Evolutionary conservation across 768 basidiomycete species (phyloP), one percentile per base, ranked within the genome.

Genomic region (Inosperma sp.): DNA sequence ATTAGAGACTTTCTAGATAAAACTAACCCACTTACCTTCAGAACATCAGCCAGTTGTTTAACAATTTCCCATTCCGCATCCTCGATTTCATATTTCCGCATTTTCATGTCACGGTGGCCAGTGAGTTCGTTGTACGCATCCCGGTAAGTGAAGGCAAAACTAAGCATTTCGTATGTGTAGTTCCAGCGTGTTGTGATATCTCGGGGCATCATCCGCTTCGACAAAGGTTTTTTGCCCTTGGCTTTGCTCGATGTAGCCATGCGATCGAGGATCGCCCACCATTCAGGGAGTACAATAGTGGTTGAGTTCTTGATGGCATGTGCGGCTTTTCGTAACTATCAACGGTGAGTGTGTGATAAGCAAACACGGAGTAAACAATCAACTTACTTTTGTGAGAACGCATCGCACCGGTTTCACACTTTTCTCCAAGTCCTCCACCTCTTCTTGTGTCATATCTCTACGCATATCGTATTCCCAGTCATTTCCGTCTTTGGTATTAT

Each of bases 161-260:
- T 37, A 2, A 74, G 50, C 71, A 76, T 73, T 36, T 72, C 60
- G 31, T 55, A 71, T 0, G 65, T 70, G 5, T 65, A 73, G 31
- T 73, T 73, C 73, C 71, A 77, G 0, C 63, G 54, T 0, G 69
- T 73, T 1, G 49, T 13, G 0, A 75, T 68, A 51, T 77, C 68
- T 1, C 65, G 60, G 0, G 72, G 72, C 54, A 73, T 69, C 10
- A 64, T 60, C 2, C 56, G 51, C 1, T 16, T 12, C 1, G 31
- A 5, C 3, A 68, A 45, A 3, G 33, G 33, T 4, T 34, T 35
- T 7, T 25, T 12, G 23, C 17, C 22, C 12, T 36, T 16, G 27
- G 26, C 26, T 35, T 25, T 48, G 17, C 31, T 23, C 22, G 30
- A 21, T 25, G 9, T 9, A 0, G 55, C 52, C 5, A 53, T 31